Evolutionary conservation across 371 early-diverging fungal genomes (phyloP), one percentile per base, ranked within the genome.

Genomic region (Rhizopus microsporus): DNA sequence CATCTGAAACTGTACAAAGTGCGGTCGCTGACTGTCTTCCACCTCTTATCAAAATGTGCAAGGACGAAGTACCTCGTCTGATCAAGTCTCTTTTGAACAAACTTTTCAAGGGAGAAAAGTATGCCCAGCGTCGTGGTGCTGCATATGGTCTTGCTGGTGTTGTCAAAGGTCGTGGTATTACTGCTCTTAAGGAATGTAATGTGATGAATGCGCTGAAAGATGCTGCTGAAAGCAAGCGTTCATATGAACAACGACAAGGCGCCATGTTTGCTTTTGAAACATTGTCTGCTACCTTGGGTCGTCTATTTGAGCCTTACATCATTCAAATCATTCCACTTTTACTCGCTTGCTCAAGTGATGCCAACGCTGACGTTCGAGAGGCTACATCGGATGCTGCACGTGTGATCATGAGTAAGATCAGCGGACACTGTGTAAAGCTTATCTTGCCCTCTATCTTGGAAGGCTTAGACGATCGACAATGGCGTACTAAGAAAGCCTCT

Each of bases 61-160:
- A 80, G 58, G 80, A 80, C 3, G 81, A 80, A 32, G 86, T 88
- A 1, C 85, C 89, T 17, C 63, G 65, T 3, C 74, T 93, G 39
- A 69, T 93, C 47, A 76, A 86, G 50, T 51, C 69, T 32, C 73
- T 96, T n/a, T 71, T 93, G 61, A 76, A 90, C 13, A 83, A 80
- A 57, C 60, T 92, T 13, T 87, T 88, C 70, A 78, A 84, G 44
- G 82, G 86, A 16, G 84, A 81, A 54, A 91, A 88, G 68, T 98
- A 95, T 66, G 94, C 93, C 15, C 82, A 86, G 49, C 88, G 97
- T 15, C 90, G 97, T 40, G 99, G 99, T 49, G 93, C 93, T 15
- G 99, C 99, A 3, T 98, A 91, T 68, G 99, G 98, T 57, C 71
- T 98, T 46, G 96, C 98, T n/a, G 98, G 96, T 48, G 82, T 96